Percentiles rank a stretch among this genome's conserved stretches.
Conservation (phyloP, 2,329 filamentous ascomycete genomes). For the Beauveria sp. region DNA sequence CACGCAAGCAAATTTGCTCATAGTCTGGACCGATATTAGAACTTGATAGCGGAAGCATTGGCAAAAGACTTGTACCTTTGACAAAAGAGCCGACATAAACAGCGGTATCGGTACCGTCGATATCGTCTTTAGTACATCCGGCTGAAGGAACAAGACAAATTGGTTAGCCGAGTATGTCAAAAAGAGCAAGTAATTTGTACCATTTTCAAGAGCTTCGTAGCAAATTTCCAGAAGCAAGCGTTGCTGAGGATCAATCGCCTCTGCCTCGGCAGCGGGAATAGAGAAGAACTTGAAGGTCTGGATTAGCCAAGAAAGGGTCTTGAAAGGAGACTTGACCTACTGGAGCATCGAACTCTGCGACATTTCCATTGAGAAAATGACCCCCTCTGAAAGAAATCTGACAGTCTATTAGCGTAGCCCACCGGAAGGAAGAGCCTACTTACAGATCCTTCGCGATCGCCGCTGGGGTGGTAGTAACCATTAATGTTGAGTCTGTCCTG, state of each 20-base stretch:
- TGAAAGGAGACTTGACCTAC: constrained; percentile 25
- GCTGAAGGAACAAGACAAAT: constrained; percentile 21
- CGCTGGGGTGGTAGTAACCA: constrained; percentile 47
- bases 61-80: constrained; percentile 28
- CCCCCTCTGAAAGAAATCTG: constrained; percentile 41
- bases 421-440: constrained; percentile 15
- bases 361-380: constrained; percentile 41
- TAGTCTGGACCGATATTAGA: constrained; percentile 31
- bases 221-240: constrained; percentile 43
- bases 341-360: constrained; percentile 41
- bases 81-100: constrained; percentile 46
- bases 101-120: constrained; percentile 36
- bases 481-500: constrained; percentile 41
- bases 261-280: constrained; percentile 40
- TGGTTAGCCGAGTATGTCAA: not conserved
- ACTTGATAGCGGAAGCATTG: not conserved
- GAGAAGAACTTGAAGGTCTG: constrained; percentile 38
- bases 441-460: constrained; percentile 41
- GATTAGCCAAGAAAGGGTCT: not conserved
- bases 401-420: not conserved
- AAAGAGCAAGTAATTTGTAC: constrained; percentile 18
- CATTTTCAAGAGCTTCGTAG: constrained; percentile 44
- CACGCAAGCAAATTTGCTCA: constrained; percentile 41
- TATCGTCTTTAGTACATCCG: constrained; percentile 34
- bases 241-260: constrained; percentile 46